phyloP scores from a whole-genome alignment of 2,329 filamentous ascomycete genomes.

The Graphiopsis chlorocephala region DNA sequence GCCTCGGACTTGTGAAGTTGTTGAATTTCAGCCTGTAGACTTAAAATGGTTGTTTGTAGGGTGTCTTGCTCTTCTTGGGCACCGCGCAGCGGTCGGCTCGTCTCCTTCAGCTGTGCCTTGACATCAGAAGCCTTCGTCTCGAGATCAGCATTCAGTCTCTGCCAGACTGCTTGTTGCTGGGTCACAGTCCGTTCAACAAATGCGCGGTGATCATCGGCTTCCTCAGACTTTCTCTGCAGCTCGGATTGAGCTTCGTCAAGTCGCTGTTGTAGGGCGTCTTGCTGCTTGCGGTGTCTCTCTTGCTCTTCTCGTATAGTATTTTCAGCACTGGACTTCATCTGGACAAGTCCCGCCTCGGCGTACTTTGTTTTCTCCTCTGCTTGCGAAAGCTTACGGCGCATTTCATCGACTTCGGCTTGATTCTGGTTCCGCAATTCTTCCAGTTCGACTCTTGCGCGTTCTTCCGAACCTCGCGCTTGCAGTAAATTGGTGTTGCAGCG shows the following conservation, averaged over 20 bases:
- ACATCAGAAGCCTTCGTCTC: not conserved
- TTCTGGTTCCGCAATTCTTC: not conserved
- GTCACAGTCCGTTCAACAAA: not conserved
- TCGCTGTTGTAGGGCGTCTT: not conserved
- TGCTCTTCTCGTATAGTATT: not conserved
- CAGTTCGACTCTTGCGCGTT: not conserved
- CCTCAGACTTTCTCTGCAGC: not conserved
- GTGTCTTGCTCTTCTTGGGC: not conserved
- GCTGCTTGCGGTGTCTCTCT: conserved; percentile 3
- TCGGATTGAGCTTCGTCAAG: not conserved
- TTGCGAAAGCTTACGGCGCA: not conserved
- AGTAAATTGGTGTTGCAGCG: not conserved
- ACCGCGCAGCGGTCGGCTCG: not conserved
- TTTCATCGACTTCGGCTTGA: not conserved
- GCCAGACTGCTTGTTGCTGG: not conserved
- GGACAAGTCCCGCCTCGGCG: not conserved
- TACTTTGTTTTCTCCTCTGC: not conserved
- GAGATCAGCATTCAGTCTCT: not conserved
- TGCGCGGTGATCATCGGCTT: not conserved
- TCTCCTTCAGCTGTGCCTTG: not conserved
- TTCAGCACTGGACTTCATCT: conserved; percentile 1
- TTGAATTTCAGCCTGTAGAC: not conserved
- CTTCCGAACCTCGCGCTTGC: not conserved
- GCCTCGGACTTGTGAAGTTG: not conserved
- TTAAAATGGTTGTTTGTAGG: not conserved